Evolutionary conservation across 768 basidiomycete species (phyloP).

Genomic region (Suillus spraguei): DNA sequence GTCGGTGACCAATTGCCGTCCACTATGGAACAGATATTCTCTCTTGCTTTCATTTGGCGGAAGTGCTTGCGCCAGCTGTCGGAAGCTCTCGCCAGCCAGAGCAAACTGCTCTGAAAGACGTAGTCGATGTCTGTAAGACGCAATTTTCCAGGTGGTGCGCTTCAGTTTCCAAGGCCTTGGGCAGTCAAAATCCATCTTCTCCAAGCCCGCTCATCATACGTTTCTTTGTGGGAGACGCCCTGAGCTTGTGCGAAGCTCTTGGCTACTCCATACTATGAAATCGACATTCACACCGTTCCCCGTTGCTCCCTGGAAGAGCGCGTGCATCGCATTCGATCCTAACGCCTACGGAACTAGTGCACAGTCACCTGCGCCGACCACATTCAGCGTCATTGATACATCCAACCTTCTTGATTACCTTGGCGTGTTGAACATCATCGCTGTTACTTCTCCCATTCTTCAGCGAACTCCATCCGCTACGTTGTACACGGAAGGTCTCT

Average conservation of each 20-base stretch:
- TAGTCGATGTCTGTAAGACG: conserved; percentile 12
- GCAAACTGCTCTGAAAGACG: neutral
- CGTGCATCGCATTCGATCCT: conserved; percentile 26
- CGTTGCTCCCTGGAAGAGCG: conserved; percentile 26
- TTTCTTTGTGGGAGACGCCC: conserved; percentile 32
- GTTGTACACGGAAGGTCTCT: conserved; percentile 32
- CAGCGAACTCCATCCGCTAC: conserved; percentile 24
- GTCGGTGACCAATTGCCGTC: conserved; percentile 23
- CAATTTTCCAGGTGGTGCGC: conserved; percentile 33
- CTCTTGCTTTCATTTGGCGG: conserved; percentile 35
- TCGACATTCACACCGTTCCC: conserved; percentile 21
- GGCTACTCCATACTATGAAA: conserved; percentile 13
- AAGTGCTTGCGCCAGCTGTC: conserved; percentile 19
- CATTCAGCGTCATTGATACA: conserved; percentile 36
- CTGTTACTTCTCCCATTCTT: conserved; percentile 27
- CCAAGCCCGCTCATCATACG: conserved; percentile 24
- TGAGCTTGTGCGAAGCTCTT: conserved; percentile 32
- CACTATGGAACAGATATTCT: conserved; percentile 35
- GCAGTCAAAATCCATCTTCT: neutral
- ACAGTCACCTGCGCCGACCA: conserved; percentile 25
- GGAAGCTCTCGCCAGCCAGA: neutral
- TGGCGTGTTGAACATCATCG: conserved; percentile 31
- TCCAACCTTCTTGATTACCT: conserved; percentile 35
- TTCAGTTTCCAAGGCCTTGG: conserved; percentile 21
- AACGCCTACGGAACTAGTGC: conserved; percentile 20